Evolutionary conservation across 305 asterid species (phyloP).

Genomic region (Caryopteris hybrid): DNA sequence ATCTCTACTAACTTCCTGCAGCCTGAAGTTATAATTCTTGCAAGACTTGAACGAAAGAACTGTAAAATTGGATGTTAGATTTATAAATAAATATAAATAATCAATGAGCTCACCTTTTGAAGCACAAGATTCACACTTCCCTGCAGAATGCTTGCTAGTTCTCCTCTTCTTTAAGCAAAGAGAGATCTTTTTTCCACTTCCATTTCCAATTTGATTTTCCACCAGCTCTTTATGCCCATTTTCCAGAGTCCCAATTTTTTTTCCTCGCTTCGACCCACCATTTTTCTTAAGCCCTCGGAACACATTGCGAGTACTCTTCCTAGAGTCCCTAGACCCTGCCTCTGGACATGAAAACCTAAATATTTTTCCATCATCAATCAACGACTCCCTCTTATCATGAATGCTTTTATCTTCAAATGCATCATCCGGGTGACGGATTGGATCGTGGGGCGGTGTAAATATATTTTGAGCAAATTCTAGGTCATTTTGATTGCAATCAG

Average conservation of each 20-base stretch:
- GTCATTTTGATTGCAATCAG: constrained; percentile 18
- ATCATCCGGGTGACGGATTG: constrained; percentile 15
- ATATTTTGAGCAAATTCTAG: constrained; percentile 13
- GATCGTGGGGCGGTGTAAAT: constrained; percentile 21
- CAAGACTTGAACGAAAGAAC: neutral
- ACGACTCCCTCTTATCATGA: constrained; percentile 19
- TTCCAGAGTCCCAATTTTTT: constrained; percentile 20
- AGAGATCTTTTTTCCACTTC: constrained; percentile 39
- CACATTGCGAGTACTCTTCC: constrained; percentile 33
- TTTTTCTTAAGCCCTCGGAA: constrained; percentile 29
- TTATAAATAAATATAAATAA: neutral
- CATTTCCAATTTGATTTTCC: constrained; percentile 35
- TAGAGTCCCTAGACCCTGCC: constrained; percentile 21
- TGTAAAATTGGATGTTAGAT: neutral
- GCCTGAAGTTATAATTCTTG: neutral
- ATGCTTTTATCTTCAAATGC: constrained; percentile 18
- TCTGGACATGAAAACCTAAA: constrained; percentile 66
- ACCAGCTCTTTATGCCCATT: constrained; percentile 25
- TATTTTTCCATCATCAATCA: constrained; percentile 31
- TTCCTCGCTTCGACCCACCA: constrained; percentile 29
- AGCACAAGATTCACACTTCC: constrained; percentile 62
- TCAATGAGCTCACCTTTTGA: constrained; percentile 63
- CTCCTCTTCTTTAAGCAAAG: constrained; percentile 73
- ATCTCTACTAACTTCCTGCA: neutral
- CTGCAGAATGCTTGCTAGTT: constrained; percentile 47